Conservation (phyloP, 176 grass and related monocot genomes). For the Dactylis glomerata region DNA sequence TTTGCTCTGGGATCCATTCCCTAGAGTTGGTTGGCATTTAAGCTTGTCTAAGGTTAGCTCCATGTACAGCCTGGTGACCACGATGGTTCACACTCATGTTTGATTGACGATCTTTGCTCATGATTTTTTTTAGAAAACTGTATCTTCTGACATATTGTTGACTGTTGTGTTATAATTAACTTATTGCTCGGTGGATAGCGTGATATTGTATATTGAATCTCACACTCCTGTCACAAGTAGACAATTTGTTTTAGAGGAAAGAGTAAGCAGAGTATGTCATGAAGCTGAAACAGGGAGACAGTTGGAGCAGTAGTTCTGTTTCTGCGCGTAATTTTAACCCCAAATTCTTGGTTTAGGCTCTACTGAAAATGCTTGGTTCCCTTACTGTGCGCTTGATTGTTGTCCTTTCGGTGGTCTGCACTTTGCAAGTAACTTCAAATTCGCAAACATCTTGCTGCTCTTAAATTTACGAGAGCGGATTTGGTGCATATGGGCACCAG, state of each 20-base stretch:
- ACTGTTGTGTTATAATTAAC: neutral
- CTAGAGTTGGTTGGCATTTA: conserved; percentile 51
- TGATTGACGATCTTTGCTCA: conserved; percentile 12
- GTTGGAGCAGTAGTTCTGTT: neutral
- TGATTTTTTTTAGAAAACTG: neutral
- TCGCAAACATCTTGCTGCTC: neutral
- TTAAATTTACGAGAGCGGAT: neutral
- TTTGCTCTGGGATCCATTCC: conserved; percentile 31
- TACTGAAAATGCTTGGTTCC: conserved; percentile 14
- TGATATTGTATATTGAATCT: conserved; percentile 9
- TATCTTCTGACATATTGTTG: conserved; percentile 12
- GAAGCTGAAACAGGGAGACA: neutral
- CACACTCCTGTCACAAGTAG: neutral
- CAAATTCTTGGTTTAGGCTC: neutral
- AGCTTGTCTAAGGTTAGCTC: conserved; percentile 45
- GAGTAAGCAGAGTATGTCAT: neutral
- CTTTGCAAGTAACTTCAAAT: neutral
- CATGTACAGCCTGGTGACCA: conserved; percentile 44
- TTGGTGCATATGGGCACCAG: no score
- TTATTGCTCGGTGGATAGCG: neutral
- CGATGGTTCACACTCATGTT: conserved; percentile 18
- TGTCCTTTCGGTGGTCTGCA: neutral
- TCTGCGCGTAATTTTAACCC: neutral
- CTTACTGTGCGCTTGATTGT: conserved; percentile 3
- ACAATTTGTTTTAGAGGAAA: no score